Base-by-base conservation (phyloP, 176 grass and related monocot genomes). In the Musa schizocarpa region DNA sequence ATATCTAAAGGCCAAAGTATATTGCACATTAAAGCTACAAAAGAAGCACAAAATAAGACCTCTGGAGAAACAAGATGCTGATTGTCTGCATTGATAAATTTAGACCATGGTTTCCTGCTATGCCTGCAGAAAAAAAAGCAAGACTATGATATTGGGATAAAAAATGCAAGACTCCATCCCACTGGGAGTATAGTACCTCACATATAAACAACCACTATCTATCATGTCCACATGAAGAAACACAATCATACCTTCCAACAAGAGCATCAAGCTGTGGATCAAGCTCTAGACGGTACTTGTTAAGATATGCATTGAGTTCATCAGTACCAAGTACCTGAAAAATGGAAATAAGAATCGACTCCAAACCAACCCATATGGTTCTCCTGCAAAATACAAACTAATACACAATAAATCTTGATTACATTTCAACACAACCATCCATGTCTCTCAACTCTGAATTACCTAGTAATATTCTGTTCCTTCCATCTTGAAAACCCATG, bases 221-320 rank as follows among this genome's bases (percentile, higher is more conserved):
- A 13, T 6, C 13, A 74, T 27, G 52, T 20, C 10, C 26, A 24
- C 16, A 29, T 56, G 19, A 8, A 52, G 50, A 29, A 55, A 64
- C 26, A 65, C 54, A 59, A 22, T 23, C 50, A 19, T 83, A 94
- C 91, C 91, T 94, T 75, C 91, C 91, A 72, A 94, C 83, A 73
- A 90, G 87, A 79, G 87, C 83, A 78, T 90, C 87, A 79, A 94
- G 85, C 78, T 94, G 91, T 51, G 87, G 87, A 77, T 94, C 85
- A 81, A 94, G 87, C 34, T 82, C 85, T 78, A 94, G 76, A 55
- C 80, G 86, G 61, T 90, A 94, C 80, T 90, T 94, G 51, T 68
- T 85, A 65, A 94, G 68, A 79, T 94, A 94, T 81, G 83, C 77
- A 88, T 90, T 77, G 29, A 90, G 81, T 54, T 90, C 71, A 74